Conservation (phyloP, 768 basidiomycete species). For the Tephrocybe sp. region DNA sequence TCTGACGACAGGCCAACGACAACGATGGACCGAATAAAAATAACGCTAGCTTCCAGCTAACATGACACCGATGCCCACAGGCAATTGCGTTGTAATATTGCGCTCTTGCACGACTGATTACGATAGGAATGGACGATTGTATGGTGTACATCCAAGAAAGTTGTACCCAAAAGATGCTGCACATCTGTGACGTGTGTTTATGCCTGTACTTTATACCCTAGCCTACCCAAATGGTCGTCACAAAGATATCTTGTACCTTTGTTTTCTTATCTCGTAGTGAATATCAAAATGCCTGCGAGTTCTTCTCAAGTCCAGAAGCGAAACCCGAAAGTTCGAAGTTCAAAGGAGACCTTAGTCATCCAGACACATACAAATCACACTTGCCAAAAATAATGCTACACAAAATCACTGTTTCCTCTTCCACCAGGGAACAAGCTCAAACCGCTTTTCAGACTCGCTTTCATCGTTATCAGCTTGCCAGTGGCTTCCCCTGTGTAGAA, state of each 20-base stretch:
- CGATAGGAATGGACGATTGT: constrained; percentile 5
- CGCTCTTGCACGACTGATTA: constrained; percentile 1
- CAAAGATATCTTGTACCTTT: constrained; percentile 11
- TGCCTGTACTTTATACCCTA: constrained; percentile 12
- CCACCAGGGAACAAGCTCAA: constrained; percentile 23
- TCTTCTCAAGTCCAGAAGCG: too few species aligned
- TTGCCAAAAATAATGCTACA: constrained; percentile 41
- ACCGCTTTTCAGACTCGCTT: constrained; percentile 13
- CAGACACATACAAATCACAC: constrained; percentile 42
- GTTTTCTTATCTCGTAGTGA: background rate
- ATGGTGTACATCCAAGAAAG: background rate
- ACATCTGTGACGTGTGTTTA: background rate
- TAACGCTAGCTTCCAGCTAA: background rate
- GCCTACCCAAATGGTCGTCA: constrained; percentile 10
- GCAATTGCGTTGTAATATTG: background rate
- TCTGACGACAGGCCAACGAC: background rate
- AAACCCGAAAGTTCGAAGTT: background rate
- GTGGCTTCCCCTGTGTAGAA: constrained; percentile 40
- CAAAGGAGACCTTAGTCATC: constrained; percentile 13
- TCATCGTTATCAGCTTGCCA: constrained; percentile 13
- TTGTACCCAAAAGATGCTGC: background rate
- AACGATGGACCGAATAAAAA: background rate
- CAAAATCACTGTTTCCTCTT: constrained; percentile 32
- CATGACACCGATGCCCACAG: constrained; percentile 1
- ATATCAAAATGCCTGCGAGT: background rate